Conservation (phyloP, 352 stramenopile genomes). For the Pythium utonaiense region DNA sequence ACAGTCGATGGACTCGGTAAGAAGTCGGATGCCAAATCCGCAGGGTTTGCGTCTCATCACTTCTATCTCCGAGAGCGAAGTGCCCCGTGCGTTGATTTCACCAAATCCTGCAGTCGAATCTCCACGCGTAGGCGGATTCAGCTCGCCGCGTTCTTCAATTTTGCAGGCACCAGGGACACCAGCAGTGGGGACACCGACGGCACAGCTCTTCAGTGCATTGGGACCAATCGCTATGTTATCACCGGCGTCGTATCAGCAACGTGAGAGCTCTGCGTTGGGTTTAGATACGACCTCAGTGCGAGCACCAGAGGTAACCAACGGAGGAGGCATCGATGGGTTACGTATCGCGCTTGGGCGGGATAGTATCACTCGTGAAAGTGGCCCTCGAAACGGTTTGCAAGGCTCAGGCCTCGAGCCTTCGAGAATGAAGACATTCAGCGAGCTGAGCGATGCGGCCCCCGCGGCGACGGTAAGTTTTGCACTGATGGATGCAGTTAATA, state of each 20-base stretch:
- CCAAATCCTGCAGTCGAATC: constrained; percentile 86
- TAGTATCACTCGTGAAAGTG: constrained; percentile 57
- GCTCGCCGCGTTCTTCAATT: constrained; percentile 66
- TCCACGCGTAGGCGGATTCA: constrained; percentile 70
- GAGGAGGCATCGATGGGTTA: constrained; percentile 44
- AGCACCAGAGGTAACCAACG: constrained; percentile 30
- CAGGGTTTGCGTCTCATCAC: constrained; percentile 82
- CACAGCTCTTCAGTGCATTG: constrained; percentile 49
- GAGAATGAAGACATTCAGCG: constrained; percentile 19
- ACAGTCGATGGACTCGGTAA: constrained; percentile 23
- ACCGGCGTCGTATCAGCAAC: constrained; percentile 80
- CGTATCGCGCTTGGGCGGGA: constrained; percentile 73
- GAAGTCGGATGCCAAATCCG: constrained; percentile 26
- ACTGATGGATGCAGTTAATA: neutral
- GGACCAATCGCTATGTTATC: constrained; percentile 49
- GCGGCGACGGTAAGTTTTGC: neutral
- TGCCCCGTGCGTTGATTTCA: constrained; percentile 76
- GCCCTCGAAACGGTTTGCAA: constrained; percentile 23
- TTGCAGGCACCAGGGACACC: constrained; percentile 74
- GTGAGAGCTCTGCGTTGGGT: constrained; percentile 48
- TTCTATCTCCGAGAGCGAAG: constrained; percentile 75
- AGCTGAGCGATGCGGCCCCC: constrained; percentile 2
- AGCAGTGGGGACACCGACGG: constrained; percentile 39
- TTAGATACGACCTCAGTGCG: constrained; percentile 22
- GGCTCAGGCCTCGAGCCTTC: constrained; percentile 9